Base-by-base conservation (phyloP, 257 asterid species). In the Paulownia fortunei region DNA sequence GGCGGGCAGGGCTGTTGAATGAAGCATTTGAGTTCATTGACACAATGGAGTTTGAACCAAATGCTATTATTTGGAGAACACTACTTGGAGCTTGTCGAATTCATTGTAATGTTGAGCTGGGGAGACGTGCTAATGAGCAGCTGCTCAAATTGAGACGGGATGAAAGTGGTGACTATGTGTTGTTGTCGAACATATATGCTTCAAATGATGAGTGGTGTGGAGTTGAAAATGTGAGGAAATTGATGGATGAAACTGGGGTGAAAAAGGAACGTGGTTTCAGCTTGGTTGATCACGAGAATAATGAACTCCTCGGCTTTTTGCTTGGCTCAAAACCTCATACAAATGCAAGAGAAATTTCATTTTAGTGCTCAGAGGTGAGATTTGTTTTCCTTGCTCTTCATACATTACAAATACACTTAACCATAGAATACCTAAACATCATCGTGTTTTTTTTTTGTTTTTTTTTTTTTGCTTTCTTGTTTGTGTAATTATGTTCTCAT, bases 31-130 rank as follows among this genome's bases (percentile, higher is more conserved):
- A 88, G 42, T 86, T 92, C 62, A 86, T 90, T 36, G 71, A 66
- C 27, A 46, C 73, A 8, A 92, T 90, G 93, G 87, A 87, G 55
- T 85, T 83, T 60, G 85, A 88, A 76, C 94, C 94, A 9, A 92
- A 90, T 84, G 91, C 89, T 37, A 81, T 90, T 66, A 80, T 92
- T 39, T 92, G 97, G 97, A 86, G 97, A 80, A 90, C 94, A 49
- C 64, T 92, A 37, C 92, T 90, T 44, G 92, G 92, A 32, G 96
- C 94, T 76, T 88, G 94, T 78, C 85, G 84, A 64, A 73, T 88
- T 71, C 96, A 92, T 83, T 83, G 88, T 70, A 85, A 92, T 76
- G 91, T 87, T 18, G 90, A 92, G 81, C 80, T 87, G n/a, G 97
- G 96, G 41, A 84, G 84, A 86, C 81, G 34, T 51, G 96, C 92